A percentile compares a stretch with the other conserved stretches of the same genome.
Conservation (phyloP, 2,329 filamentous ascomycete genomes). For the Bipolaris gigantea region DNA sequence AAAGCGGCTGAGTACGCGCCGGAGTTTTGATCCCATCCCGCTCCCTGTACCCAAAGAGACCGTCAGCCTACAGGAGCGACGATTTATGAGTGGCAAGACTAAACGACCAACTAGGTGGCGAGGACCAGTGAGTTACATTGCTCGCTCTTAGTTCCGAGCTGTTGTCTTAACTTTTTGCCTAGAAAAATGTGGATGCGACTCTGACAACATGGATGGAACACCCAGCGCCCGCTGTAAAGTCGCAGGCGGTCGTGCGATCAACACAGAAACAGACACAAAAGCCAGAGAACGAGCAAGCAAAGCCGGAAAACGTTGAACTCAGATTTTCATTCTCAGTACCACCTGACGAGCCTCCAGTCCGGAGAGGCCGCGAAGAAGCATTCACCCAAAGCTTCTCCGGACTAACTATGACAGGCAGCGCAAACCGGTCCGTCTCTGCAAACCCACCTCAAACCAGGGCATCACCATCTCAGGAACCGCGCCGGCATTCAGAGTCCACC, state of each 20-base stretch:
- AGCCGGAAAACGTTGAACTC: conserved; percentile 13
- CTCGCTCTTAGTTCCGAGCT: background rate
- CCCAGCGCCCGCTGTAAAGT: background rate
- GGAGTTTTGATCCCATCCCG: conserved; percentile 2
- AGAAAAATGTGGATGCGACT: background rate
- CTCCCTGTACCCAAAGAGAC: background rate
- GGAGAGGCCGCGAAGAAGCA: background rate
- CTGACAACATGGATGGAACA: background rate
- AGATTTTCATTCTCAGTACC: conserved; percentile 21
- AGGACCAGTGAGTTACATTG: conserved; percentile 1
- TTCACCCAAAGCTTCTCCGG: conserved; percentile 12
- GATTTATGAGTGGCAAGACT: background rate
- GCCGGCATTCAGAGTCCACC: background rate
- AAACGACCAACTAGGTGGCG: conserved; percentile 14
- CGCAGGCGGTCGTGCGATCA: background rate
- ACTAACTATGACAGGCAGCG: background rate
- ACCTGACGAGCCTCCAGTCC: background rate
- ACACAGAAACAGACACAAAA: background rate
- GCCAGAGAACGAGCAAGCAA: background rate
- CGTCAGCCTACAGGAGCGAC: conserved; percentile 3
- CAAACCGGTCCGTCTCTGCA: background rate
- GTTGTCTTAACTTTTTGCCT: background rate
- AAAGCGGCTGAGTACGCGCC: conserved; percentile 1
- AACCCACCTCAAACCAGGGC: background rate
- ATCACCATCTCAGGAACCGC: background rate